A percentile compares a stretch with the other conserved stretches of the same genome.
phyloP scores from a whole-genome alignment of 257 asterid species.

The Solanum chiquidenum region DNA sequence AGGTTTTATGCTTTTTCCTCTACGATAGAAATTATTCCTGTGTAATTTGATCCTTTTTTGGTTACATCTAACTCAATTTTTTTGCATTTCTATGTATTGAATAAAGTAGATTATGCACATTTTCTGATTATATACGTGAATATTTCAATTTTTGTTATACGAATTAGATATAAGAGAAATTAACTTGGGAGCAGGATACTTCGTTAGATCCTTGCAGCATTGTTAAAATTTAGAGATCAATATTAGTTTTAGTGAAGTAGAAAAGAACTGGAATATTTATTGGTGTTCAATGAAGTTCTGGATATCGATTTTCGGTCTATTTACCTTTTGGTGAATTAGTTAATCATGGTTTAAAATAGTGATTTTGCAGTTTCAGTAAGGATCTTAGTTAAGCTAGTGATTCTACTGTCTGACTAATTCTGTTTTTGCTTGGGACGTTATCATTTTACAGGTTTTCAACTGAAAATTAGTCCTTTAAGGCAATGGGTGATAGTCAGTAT shows the following conservation, averaged over 20 bases:
- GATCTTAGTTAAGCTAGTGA: neutral
- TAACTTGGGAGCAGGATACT: too few species aligned
- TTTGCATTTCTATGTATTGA: neutral
- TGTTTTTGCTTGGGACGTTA: neutral
- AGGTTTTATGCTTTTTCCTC: neutral
- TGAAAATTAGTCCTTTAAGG: neutral
- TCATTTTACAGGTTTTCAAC: neutral
- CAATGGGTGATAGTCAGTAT: constrained; percentile 99
- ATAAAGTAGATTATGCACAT: neutral
- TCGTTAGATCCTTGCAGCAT: neutral
- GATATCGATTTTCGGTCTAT: neutral
- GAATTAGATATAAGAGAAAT: neutral
- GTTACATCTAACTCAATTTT: neutral
- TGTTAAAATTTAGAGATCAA: neutral
- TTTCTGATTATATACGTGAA: neutral
- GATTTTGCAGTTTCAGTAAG: neutral
- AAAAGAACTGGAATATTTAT: neutral
- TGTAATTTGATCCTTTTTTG: neutral
- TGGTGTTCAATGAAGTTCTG: neutral
- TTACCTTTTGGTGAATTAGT: neutral
- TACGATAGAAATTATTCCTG: neutral
- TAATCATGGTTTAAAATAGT: neutral
- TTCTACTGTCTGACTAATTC: neutral
- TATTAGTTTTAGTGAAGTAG: neutral
- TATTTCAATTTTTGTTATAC: neutral